Percentiles rank a stretch among this genome's conserved stretches.
Conservation (phyloP, 306 rosid genomes). For the Castanospermum australe region DNA sequence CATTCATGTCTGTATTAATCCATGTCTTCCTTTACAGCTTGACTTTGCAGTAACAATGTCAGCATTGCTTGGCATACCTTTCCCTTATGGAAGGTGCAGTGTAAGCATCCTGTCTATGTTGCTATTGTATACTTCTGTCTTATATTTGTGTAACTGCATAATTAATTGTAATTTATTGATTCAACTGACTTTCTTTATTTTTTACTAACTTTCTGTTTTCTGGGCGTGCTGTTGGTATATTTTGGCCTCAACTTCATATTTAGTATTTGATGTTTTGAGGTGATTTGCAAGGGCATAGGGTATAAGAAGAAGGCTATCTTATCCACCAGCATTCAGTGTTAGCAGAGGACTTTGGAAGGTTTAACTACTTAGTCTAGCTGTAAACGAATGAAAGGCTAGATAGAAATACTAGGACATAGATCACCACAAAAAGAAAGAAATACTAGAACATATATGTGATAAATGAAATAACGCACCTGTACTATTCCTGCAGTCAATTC, state of each 20-base stretch:
- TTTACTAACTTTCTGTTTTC: not conserved
- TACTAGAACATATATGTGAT: not conserved
- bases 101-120: slow-evolving; percentile 58
- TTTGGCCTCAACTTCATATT: slow-evolving; percentile 10
- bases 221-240: slow-evolving; percentile 17
- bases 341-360: not conserved
- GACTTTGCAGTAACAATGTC: slow-evolving; percentile 95
- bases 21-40: slow-evolving; percentile 65
- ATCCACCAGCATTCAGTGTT: not conserved
- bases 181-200: not conserved
- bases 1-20: slow-evolving; percentile 26
- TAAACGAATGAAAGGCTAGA: not conserved
- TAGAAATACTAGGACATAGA: not conserved
- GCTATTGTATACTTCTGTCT: slow-evolving; percentile 12
- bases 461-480: not conserved
- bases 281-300: not conserved
- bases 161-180: slow-evolving; percentile 17
- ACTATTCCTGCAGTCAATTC: not conserved
- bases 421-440: too few relatives aligned
- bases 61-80: slow-evolving; percentile 87
- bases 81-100: slow-evolving; percentile 99
- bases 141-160: slow-evolving; percentile 5
- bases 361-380: not conserved
- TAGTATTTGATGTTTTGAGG: slow-evolving; percentile 2
- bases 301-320: not conserved